These are phyloP conservation scores for Myrmaecium sp. DNA, from an alignment of 2,329 filamentous ascomycete species.

Conservation along the genomic window DNA sequence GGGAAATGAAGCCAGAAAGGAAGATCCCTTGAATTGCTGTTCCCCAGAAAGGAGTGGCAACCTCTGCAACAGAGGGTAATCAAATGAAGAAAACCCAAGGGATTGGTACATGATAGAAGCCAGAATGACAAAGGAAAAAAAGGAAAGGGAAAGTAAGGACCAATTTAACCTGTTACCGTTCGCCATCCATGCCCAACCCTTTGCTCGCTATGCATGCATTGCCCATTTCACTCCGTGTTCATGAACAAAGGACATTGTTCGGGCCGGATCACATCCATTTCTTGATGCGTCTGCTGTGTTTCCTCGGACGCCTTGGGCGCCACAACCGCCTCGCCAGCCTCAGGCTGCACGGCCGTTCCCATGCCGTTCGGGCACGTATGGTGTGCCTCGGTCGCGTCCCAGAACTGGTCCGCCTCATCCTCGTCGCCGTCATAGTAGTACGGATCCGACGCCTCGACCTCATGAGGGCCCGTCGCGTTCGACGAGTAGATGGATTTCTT, in stretches of 20 bases:
- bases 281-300: slow-evolving; percentile 17
- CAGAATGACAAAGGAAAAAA: background rate
- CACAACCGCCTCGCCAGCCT: slow-evolving; percentile 19
- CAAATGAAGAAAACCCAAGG: background rate
- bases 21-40: no score
- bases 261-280: slow-evolving; percentile 16
- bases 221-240: slow-evolving; percentile 18
- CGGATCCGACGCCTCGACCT: slow-evolving; percentile 1
- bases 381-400: slow-evolving; percentile 8
- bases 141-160: background rate
- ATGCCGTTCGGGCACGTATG: slow-evolving; percentile 18
- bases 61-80: no score
- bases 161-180: no score
- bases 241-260: slow-evolving; percentile 20
- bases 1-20: no score
- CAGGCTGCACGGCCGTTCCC: slow-evolving; percentile 14
- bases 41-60: no score
- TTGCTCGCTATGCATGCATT: no score
- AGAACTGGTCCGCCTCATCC: slow-evolving; percentile 5
- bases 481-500: background rate
- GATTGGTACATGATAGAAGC: background rate
- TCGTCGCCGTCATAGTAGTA: slow-evolving; percentile 3
- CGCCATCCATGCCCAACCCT: background rate
- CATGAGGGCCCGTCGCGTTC: background rate
- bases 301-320: slow-evolving; percentile 14